Evolutionary conservation across 1,139 yeast species (phyloP).

Genomic region (Maudiozyma humilis): DNA sequence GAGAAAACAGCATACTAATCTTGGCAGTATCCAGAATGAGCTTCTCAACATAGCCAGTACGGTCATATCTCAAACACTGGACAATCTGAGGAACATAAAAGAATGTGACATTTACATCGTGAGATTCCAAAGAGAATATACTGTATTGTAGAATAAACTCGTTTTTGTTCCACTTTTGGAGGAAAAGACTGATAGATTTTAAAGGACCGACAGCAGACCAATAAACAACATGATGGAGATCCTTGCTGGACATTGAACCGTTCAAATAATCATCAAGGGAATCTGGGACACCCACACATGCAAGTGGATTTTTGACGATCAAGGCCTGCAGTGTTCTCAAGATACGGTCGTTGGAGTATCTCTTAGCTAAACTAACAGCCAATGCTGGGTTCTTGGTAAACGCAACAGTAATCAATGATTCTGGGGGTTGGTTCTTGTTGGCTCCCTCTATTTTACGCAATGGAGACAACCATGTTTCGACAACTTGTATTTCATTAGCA

Average conservation of each 20-base stretch:
- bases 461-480: conserved; percentile 77
- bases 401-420: conserved; percentile 39
- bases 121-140: conserved; percentile 81
- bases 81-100: conserved; percentile 98
- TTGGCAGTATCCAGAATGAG: conserved; percentile 89
- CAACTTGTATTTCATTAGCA: conserved; percentile 64
- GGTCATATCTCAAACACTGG: conserved; percentile 78
- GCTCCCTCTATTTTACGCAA: conserved; percentile 40
- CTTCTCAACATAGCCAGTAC: conserved; percentile 75
- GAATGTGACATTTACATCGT: conserved; percentile 82
- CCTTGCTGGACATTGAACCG: conserved; percentile 25
- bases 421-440: conserved; percentile 19
- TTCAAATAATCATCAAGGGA: conserved; percentile 55
- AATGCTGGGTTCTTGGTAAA: conserved; percentile 63
- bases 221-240: conserved; percentile 40
- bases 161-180: conserved; percentile 64
- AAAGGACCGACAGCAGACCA: conserved; percentile 80
- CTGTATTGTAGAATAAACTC: conserved; percentile 75
- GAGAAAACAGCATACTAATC: conserved; percentile 86
- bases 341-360: conserved; percentile 42
- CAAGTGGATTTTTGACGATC: conserved; percentile 49
- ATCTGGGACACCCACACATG: conserved; percentile 52
- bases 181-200: conserved; percentile 75
- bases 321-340: conserved; percentile 42
- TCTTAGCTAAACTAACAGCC: conserved; percentile 61